These are phyloP conservation scores for Tulasnella sp. DNA, from an alignment of 768 basidiomycete genomes.

Conservation along the genomic window DNA sequence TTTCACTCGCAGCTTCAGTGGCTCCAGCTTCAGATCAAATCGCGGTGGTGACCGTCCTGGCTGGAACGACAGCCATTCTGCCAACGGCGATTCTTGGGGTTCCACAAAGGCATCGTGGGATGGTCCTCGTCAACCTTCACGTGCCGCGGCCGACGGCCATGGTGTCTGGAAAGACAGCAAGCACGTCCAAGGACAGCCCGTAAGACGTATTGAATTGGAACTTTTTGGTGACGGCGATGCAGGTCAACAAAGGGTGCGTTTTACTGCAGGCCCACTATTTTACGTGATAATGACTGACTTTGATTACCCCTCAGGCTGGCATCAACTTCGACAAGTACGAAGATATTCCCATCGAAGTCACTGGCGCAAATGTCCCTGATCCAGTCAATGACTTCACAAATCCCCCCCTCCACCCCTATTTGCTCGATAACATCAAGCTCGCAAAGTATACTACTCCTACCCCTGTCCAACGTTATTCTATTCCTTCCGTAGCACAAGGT, in stretches of 20 bases:
- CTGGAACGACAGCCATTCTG: slow-evolving; percentile 28
- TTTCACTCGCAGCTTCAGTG: slow-evolving; percentile 30
- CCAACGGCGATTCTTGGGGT: slow-evolving; percentile 23
- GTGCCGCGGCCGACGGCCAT: slow-evolving; percentile 26
- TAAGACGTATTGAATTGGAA: slow-evolving; percentile 86
- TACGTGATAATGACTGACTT: not conserved
- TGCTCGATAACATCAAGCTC: slow-evolving; percentile 86
- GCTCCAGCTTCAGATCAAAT: slow-evolving; percentile 30
- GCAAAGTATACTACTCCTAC: slow-evolving; percentile 93
- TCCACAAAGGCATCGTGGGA: slow-evolving; percentile 24
- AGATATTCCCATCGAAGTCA: slow-evolving; percentile 98
- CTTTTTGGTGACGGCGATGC: slow-evolving; percentile 49
- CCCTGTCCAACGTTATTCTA: slow-evolving; percentile 98
- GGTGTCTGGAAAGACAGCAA: slow-evolving; percentile 84
- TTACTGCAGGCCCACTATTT: not conserved
- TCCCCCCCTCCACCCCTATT: slow-evolving; percentile 82
- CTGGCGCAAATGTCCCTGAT: slow-evolving; percentile 93
- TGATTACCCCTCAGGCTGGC: slow-evolving; percentile 44
- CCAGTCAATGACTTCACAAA: slow-evolving; percentile 76
- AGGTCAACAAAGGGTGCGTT: slow-evolving; percentile 1
- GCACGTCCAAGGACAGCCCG: slow-evolving; percentile 73
- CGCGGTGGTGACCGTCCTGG: slow-evolving; percentile 28
- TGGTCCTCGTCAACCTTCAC: slow-evolving; percentile 17
- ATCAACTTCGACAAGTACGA: slow-evolving; percentile 99
- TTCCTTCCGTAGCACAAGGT: slow-evolving; percentile 87